Percentiles rank a stretch among this genome's conserved stretches.
Evolutionary conservation across 805 yeast species (phyloP).

Genomic region (Zygotorulaspora florentina): DNA sequence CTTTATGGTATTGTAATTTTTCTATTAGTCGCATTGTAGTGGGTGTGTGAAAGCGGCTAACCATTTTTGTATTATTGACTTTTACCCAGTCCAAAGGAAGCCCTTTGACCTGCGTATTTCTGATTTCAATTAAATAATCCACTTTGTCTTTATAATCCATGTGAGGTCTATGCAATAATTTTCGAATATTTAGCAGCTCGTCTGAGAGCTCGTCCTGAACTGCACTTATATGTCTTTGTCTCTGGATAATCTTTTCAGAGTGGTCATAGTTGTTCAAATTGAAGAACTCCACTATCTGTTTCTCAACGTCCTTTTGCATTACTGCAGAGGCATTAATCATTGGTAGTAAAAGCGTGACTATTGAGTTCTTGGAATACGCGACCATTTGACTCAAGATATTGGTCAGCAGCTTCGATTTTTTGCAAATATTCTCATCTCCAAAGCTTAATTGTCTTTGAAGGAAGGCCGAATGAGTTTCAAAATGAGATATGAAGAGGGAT

Average conservation of each 20-base stretch:
- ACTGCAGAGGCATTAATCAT: conserved; percentile 54
- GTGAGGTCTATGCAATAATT: conserved; percentile 50
- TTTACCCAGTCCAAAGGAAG: conserved; percentile 78
- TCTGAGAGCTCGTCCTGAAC: conserved; percentile 46
- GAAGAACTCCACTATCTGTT: conserved; percentile 44
- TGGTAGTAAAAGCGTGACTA: conserved; percentile 37
- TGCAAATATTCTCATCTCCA: conserved; percentile 13
- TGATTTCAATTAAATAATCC: conserved; percentile 72
- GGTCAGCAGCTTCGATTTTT: conserved; percentile 36
- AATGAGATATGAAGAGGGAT: conserved; percentile 35
- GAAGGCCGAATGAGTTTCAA: conserved; percentile 30
- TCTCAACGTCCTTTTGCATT: conserved; percentile 44
- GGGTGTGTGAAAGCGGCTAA: conserved; percentile 73
- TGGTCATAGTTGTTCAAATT: conserved; percentile 36
- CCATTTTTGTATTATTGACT: conserved; percentile 61
- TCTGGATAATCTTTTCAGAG: conserved; percentile 40
- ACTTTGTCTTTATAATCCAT: conserved; percentile 58
- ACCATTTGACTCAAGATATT: conserved; percentile 39
- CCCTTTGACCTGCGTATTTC: conserved; percentile 50
- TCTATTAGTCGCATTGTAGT: conserved; percentile 47
- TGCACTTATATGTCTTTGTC: conserved; percentile 38
- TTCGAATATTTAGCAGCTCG: conserved; percentile 49
- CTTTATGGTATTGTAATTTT: conserved; percentile 57
- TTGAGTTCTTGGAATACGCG: conserved; percentile 29
- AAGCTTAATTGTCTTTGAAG: conserved; percentile 27